Conservation (phyloP, 345 rosid genomes). For the Pugionium dolabratum region DNA sequence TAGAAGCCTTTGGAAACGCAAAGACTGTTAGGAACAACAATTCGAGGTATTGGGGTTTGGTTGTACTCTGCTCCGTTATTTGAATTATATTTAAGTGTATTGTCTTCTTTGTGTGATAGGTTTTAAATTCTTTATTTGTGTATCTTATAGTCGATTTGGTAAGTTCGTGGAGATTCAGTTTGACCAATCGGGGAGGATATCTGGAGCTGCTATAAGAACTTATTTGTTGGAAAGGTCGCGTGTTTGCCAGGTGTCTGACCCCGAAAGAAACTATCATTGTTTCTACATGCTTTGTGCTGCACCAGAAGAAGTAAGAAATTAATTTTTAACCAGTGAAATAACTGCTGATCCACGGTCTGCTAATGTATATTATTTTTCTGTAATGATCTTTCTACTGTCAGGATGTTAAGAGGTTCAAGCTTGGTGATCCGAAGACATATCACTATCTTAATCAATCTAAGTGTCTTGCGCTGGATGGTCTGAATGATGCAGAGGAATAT, state of each 20-base stretch:
- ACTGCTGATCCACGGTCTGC: too few species aligned
- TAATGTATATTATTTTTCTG: too few species aligned
- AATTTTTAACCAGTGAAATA: too few species aligned
- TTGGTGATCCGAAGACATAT: slow-evolving; percentile 73
- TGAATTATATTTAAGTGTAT: too few species aligned
- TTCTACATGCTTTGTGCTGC: slow-evolving; percentile 99
- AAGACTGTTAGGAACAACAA: slow-evolving; percentile 94
- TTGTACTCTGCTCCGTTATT: too few species aligned
- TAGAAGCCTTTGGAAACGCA: slow-evolving; percentile 98
- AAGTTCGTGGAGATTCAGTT: slow-evolving; percentile 98
- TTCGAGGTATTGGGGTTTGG: slow-evolving; percentile 57
- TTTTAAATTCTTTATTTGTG: too few species aligned
- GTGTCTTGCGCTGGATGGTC: slow-evolving; percentile 69
- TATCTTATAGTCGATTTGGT: slow-evolving; percentile 74
- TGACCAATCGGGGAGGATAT: slow-evolving; percentile 73
- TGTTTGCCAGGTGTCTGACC: slow-evolving; percentile 94
- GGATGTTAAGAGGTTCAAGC: slow-evolving; percentile 71
- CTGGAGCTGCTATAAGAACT: slow-evolving; percentile 74
- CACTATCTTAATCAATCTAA: slow-evolving; percentile 94
- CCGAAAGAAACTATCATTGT: slow-evolving; percentile 97
- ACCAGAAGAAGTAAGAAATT: slow-evolving; percentile 64
- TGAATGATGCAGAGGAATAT: slow-evolving; percentile 83
- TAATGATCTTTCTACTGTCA: slow-evolving; percentile 25
- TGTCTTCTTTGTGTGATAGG: too few species aligned
- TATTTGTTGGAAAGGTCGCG: slow-evolving; percentile 74